Conservation (phyloP, 331 rosid species). For the Dryas integrifolia region DNA sequence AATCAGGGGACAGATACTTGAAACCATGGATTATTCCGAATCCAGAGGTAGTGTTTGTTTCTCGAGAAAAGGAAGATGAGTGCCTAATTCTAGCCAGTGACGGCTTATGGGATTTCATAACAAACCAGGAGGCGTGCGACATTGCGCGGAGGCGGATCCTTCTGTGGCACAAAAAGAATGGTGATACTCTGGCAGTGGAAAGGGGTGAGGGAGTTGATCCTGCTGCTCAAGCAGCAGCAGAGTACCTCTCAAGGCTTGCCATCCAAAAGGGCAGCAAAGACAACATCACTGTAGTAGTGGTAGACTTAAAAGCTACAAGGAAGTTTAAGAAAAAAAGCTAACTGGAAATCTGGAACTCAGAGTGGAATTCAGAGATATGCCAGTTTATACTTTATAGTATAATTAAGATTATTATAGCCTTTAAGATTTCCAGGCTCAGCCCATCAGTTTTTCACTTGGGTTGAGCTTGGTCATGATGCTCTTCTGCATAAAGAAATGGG, state of each 20-base stretch:
- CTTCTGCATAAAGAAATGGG: constrained; percentile 25
- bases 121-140: constrained; percentile 77
- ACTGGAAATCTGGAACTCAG: neutral
- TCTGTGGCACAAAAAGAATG: constrained; percentile 66
- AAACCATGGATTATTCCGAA: constrained; percentile 78
- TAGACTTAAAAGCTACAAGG: constrained; percentile 72
- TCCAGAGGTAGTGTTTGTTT: constrained; percentile 59
- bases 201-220: constrained; percentile 50
- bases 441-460: constrained; percentile 49
- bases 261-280: constrained; percentile 76
- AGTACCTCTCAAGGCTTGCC: constrained; percentile 65
- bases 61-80: constrained; percentile 60
- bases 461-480: constrained; percentile 24
- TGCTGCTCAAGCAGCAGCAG: constrained; percentile 82
- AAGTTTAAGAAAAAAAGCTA: constrained; percentile 56
- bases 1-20: constrained; percentile 68
- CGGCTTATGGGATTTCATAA: constrained; percentile 88
- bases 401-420: neutral
- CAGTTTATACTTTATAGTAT: constrained; percentile 1
- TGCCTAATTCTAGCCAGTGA: constrained; percentile 72
- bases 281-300: constrained; percentile 71
- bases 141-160: constrained; percentile 72
- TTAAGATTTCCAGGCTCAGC: constrained; percentile 16
- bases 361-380: constrained; percentile 8
- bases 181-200: constrained; percentile 29